Base-by-base conservation (phyloP, 176 grass and related monocot species). In the Lolium rigidum region DNA sequence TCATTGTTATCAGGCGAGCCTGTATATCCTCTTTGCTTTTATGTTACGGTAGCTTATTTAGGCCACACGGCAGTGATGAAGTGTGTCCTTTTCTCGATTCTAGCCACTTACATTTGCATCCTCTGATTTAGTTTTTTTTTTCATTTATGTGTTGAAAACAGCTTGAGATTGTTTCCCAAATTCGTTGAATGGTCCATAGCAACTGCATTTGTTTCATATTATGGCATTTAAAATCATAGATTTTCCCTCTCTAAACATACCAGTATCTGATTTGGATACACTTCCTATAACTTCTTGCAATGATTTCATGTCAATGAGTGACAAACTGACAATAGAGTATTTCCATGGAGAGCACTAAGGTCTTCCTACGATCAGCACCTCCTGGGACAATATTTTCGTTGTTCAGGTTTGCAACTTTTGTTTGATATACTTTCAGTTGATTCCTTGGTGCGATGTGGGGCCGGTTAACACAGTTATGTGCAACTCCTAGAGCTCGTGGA, bases 241-340 rank as follows among this genome's bases (percentile, higher is more conserved):
- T 79, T 70, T 67, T 83, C 51, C 35, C 1, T 58, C 11, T 68
- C 37, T 77, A 37, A 39, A 21, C 11, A 67, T 83, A 37, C 54
- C 26, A 10, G 65, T 7, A 59, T 59, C 20, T 7, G n/a, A 63
- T 71, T 52, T 62, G 76, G 71, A 31, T 18, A 5, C 63, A 24
- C 25, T 87, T 86, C 65, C 48, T 20, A 38, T 20, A 87, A 48
- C 35, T 52, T 9, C 44, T 31, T 73, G 76, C 12, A 65, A 80
- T 74, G 66, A 80, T 41, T 89, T 46, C 20, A 18, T 21, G 20
- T 59, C 7, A 59, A 20, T 57, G 17, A 57, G 20, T 57, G 55
- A 57, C 17, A 57, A 8, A n/a, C n/a, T n/a, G n/a, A n/a, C n/a
- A n/a, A n/a, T 6, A 20, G 55, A 18, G 18, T 20, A 57, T 57